Conservation (phyloP, 805 yeast species). For the Starmerella floris region DNA sequence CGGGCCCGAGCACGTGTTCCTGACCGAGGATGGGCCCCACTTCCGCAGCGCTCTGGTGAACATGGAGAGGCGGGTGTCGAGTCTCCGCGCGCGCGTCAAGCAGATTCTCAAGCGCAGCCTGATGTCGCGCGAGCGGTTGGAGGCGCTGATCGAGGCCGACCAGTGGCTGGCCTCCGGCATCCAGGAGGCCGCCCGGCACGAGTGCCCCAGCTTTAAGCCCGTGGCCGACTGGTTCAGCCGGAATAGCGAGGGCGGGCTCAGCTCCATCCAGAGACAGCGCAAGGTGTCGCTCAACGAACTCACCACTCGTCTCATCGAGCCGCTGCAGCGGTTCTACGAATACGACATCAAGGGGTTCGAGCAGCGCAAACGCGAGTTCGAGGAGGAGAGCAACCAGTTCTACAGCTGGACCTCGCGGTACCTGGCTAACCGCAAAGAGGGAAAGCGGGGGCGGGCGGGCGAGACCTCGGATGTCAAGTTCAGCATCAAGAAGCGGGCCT, state of each 20-base stretch:
- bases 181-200: conserved; percentile 25
- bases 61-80: conserved; percentile 29
- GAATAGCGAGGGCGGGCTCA: conserved; percentile 20
- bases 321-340: conserved; percentile 31
- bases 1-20: conserved; percentile 23
- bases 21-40: conserved; percentile 35
- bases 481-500: conserved; percentile 29
- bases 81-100: conserved; percentile 28
- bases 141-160: conserved; percentile 27
- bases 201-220: conserved; percentile 25
- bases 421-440: conserved; percentile 26
- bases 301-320: conserved; percentile 28
- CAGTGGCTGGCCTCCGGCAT: conserved; percentile 26
- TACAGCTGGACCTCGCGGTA: conserved; percentile 35
- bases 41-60: conserved; percentile 31
- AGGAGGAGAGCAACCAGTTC: conserved; percentile 33
- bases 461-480: conserved; percentile 30
- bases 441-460: conserved; percentile 17
- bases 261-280: conserved; percentile 20
- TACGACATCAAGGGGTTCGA: conserved; percentile 32
- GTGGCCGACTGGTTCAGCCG: conserved; percentile 23
- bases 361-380: conserved; percentile 32
- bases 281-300: conserved; percentile 24
- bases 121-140: conserved; percentile 25
- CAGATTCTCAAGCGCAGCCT: conserved; percentile 29